Evolutionary conservation across 768 basidiomycete species (phyloP).

Genomic region (Boletellus emodensis): DNA sequence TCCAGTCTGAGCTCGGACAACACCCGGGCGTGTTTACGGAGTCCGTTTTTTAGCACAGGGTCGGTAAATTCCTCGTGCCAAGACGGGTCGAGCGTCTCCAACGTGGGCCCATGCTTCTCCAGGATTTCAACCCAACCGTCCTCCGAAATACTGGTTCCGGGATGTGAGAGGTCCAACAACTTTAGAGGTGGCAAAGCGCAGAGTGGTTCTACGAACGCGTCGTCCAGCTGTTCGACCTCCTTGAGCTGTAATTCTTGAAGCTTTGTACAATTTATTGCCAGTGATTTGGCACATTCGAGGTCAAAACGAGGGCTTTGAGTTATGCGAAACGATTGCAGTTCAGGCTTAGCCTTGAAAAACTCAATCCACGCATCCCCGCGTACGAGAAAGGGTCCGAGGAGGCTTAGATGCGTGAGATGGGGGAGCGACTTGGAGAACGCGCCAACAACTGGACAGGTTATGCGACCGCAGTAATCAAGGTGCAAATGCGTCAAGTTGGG

Average conservation of each 20-base stretch:
- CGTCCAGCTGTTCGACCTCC: conserved; percentile 69
- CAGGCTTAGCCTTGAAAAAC: conserved; percentile 64
- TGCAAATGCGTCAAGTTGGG: conserved; percentile 76
- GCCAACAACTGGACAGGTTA: conserved; percentile 58
- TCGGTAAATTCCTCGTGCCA: conserved; percentile 63
- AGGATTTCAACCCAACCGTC: conserved; percentile 56
- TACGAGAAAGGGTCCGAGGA: conserved; percentile 87
- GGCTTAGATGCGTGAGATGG: conserved; percentile 64
- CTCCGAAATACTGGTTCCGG: conserved; percentile 51
- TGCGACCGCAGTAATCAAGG: conserved; percentile 82
- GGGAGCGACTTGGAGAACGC: conserved; percentile 63
- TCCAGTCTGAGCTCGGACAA: conserved; percentile 55
- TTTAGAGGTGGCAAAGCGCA: conserved; percentile 37
- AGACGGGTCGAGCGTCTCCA: conserved; percentile 68
- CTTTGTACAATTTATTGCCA: conserved; percentile 47
- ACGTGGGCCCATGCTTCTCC: conserved; percentile 44
- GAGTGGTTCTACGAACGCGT: conserved; percentile 59
- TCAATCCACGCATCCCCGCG: conserved; percentile 65
- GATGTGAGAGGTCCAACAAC: conserved; percentile 67
- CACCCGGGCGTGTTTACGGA: conserved; percentile 44
- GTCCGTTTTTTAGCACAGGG: conserved; percentile 53
- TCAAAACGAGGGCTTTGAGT: conserved; percentile 87
- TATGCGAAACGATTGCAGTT: conserved; percentile 71
- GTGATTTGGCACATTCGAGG: conserved; percentile 53
- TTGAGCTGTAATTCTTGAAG: conserved; percentile 73